Base-by-base conservation (phyloP, 1,284 basidiomycete genomes). In the Fomitopsis palustris region DNA sequence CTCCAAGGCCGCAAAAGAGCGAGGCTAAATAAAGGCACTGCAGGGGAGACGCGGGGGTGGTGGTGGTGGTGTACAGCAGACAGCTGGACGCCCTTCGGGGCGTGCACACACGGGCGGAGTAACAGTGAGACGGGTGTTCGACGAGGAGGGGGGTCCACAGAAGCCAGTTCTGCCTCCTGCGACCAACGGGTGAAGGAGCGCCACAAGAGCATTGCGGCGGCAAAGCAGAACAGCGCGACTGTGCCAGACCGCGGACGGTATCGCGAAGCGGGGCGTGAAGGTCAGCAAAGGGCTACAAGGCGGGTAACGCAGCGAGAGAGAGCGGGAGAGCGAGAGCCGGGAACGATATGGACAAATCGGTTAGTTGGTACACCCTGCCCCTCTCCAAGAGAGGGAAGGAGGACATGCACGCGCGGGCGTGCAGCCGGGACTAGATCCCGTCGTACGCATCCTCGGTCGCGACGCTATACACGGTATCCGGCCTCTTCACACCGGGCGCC, bases 371-470 rank as follows among this genome's bases (percentile, higher is more conserved):
- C 42, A 43, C 42, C 42, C 25, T 6, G 16, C 35, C 35, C 35
- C 12, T 37, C 35, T 37, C 35, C 16, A 9, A 16, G 41, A 55
- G 3, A 31, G 16, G 35, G 53, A n/a, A n/a, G 55, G 31, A 59
- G 29, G 55, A n/a, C n/a, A 49, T 53, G 55, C 64, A 63, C 38
- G 25, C 38, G 64, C 59, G 55, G 64, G 63, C 61, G 49, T 53
- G 49, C 52, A 42, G 59, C 16, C 45, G 29, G 19, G 60, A 43
- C 77, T 73, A 87, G 68, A 88, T 80, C 37, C 86, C 86, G 33
- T 78, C 83, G 63, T 88, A 88, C 41, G 81, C 85, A 61, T 88
- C 86, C n/a, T 82, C 79, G 63, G 83, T 78, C 63, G 87, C 87
- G 60, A 86, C 59, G 23, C 84, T 83, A 62, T 82, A 79, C 49